Evolutionary conservation across 2,329 filamentous ascomycete species (phyloP), one percentile per base, ranked within the genome.

Genomic region (Cadophora sp.): DNA sequence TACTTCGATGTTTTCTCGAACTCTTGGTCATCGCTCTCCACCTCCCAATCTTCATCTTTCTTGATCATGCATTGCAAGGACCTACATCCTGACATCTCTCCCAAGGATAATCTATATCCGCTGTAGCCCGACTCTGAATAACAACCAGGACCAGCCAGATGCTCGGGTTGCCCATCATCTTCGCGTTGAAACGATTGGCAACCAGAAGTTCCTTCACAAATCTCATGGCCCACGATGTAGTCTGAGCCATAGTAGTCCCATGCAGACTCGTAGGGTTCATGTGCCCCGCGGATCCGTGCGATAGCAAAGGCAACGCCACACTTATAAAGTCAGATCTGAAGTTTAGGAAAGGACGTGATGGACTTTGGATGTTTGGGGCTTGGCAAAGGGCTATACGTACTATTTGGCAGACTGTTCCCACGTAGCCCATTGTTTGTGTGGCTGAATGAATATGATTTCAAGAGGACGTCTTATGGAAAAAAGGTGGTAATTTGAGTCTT

Each of bases 61-160:
- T 43, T 40, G 3, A 64, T n/a, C 7, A 67, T n/a, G 40, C 48
- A 56, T 31, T 62, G 29, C 7, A 64, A 50, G 11, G 48, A 12
- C 24, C 58, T 62, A 56, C 65, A 69, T 4, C 65, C 68, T 4
- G 26, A 31, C 65, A 69, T 69, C 31, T 69, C 62, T 12, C 63
- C 48, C 3, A 58, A 12, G 0, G 26, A 56, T 22, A 67, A 55
- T n/a, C 64, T 56, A 22, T 59, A 51, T 2, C 55, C 56, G 22
- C 48, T 61, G 34, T 67, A 69, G 7, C 68, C 68, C n/a, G 11
- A 1, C 3, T 29, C 31, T 2, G 22, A 24, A 14, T 29, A 37
- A 50, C 67, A 69, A 7, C 43, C 62, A 8, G 68, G 60, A 5
- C 64, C 46, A 24, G 68, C 68, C 14, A 62, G n/a, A 43, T 67